These are phyloP conservation scores for Epicoccum sorghinum DNA, from an alignment of 2,329 filamentous ascomycete species.

Conservation along the genomic window DNA sequence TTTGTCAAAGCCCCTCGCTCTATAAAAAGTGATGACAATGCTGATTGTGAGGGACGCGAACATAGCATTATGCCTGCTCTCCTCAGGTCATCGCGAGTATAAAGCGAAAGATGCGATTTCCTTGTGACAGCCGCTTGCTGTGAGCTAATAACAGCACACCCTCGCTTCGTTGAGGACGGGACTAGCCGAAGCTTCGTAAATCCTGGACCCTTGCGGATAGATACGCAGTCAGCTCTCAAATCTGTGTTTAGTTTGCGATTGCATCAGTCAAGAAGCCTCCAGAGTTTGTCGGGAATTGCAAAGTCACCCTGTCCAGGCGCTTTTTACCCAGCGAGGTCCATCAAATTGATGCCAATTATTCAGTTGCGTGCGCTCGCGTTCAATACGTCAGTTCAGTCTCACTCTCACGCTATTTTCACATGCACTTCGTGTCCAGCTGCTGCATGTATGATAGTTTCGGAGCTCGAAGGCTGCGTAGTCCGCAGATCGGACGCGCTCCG, in stretches of 20 bases:
- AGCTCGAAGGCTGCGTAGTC: background rate
- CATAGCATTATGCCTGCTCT: slow-evolving; percentile 8
- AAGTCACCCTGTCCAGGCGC: too few species aligned
- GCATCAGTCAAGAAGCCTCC: too few species aligned
- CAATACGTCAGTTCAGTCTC: too few species aligned
- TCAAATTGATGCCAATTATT: too few species aligned
- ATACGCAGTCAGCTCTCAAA: background rate
- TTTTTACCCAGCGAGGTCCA: too few species aligned
- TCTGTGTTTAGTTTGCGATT: background rate
- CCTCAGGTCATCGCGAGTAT: background rate
- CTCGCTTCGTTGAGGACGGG: slow-evolving; percentile 6
- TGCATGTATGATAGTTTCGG: background rate
- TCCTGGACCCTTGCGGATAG: slow-evolving; percentile 8
- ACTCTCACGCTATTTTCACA: too few species aligned
- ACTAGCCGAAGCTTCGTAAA: slow-evolving; percentile 11
- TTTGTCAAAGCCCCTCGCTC: slow-evolving; percentile 1
- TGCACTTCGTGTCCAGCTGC: too few species aligned
- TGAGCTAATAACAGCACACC: slow-evolving; percentile 9
- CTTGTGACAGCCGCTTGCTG: slow-evolving; percentile 14
- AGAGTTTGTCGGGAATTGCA: too few species aligned
- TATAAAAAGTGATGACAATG: background rate
- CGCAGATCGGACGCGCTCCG: background rate
- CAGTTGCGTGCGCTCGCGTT: too few species aligned
- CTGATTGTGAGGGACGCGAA: background rate
- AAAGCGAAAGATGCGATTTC: slow-evolving; percentile 7